Percentiles rank a stretch among this genome's conserved stretches.
Conservation (phyloP, 768 basidiomycete genomes). For the Leucosporidium creatinivorum region DNA sequence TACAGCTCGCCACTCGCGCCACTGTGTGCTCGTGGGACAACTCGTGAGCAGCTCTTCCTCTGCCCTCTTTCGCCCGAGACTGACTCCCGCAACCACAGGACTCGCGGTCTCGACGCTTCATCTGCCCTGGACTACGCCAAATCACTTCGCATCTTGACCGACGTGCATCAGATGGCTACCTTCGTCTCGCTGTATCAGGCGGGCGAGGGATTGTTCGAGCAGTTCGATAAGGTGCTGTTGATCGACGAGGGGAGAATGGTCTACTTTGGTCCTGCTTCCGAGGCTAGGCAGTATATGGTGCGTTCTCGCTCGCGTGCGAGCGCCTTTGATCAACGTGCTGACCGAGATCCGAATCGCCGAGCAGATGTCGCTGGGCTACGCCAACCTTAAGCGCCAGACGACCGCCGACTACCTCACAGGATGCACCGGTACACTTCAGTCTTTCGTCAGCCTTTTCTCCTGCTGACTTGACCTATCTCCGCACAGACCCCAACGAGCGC, state of each 20-base stretch:
- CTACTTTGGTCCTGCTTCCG: slow-evolving; percentile 62
- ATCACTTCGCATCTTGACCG: slow-evolving; percentile 69
- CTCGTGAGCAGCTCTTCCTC: slow-evolving; percentile 40
- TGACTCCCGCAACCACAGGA: slow-evolving; percentile 41
- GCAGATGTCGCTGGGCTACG: slow-evolving; percentile 47
- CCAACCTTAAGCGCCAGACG: slow-evolving; percentile 41
- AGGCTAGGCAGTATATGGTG: slow-evolving; percentile 54
- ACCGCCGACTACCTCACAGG: slow-evolving; percentile 45
- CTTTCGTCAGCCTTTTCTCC: background rate
- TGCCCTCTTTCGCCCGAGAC: slow-evolving; percentile 50
- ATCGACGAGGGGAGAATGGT: slow-evolving; percentile 65
- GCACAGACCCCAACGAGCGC: slow-evolving; percentile 72
- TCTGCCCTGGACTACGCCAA: slow-evolving; percentile 79
- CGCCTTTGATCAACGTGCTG: too few species aligned
- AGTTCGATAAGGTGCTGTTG: slow-evolving; percentile 76
- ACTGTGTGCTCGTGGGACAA: slow-evolving; percentile 47
- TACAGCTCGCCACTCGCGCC: slow-evolving; percentile 39
- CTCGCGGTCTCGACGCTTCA: slow-evolving; percentile 51
- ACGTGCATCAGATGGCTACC: slow-evolving; percentile 52
- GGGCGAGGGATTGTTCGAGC: slow-evolving; percentile 52
- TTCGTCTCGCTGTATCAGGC: slow-evolving; percentile 47
- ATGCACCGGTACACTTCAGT: slow-evolving; percentile 40
- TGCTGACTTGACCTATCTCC: background rate
- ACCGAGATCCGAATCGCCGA: too few species aligned
- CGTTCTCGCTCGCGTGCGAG: too few species aligned